Evolutionary conservation across 768 basidiomycete genomes (phyloP).

Genomic region (Lactarius evosmus): DNA sequence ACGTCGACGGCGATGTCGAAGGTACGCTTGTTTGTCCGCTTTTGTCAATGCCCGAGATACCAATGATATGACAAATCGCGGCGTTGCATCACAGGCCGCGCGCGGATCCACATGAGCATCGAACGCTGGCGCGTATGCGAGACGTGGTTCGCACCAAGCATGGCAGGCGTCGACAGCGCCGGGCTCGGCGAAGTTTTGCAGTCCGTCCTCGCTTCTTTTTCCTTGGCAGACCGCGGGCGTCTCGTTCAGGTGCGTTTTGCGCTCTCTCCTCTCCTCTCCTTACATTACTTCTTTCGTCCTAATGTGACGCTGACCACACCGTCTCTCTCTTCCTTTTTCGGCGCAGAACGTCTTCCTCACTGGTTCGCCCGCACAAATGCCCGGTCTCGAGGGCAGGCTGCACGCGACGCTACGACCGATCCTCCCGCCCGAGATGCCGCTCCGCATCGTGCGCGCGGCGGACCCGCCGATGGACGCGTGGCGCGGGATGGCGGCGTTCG

Average conservation of each 20-base stretch:
- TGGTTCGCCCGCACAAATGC: conserved; percentile 73
- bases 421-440: conserved; percentile 75
- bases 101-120: conserved; percentile 84
- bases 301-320: not conserved
- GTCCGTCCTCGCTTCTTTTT: conserved; percentile 72
- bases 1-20: conserved; percentile 70
- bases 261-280: not conserved
- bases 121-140: conserved; percentile 89
- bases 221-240: conserved; percentile 59
- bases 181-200: conserved; percentile 92
- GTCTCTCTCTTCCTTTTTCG: no score
- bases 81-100: conserved; percentile 58
- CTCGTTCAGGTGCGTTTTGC: conserved; percentile 73
- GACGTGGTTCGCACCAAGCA: conserved; percentile 75
- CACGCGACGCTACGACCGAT: conserved; percentile 76
- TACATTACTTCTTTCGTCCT: not conserved
- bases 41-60: conserved; percentile 9
- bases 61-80: conserved; percentile 67
- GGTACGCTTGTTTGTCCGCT: conserved; percentile 36
- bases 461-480: conserved; percentile 80
- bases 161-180: conserved; percentile 74
- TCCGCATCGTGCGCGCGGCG: conserved; percentile 58
- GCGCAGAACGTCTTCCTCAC: conserved; percentile 85
- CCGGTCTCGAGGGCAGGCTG: conserved; percentile 64
- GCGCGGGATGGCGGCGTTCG: conserved; percentile 87